A percentile compares a stretch with the other conserved stretches of the same genome.
phyloP scores from a whole-genome alignment of 108 stramenopile genomes.

The Pelagomonas calceolata region DNA sequence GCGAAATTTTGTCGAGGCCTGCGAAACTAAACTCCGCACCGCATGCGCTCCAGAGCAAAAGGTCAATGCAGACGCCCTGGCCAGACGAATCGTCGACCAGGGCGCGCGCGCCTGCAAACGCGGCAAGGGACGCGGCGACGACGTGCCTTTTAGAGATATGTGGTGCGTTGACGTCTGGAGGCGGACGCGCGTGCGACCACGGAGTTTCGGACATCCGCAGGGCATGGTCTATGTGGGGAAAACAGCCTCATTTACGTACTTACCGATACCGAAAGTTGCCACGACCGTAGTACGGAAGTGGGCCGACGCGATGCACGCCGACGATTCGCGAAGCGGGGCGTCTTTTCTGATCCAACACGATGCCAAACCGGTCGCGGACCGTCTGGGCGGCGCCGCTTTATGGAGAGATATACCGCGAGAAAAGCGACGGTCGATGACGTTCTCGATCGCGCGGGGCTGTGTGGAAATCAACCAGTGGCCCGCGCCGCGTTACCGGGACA shows the following conservation, averaged over 20 bases:
- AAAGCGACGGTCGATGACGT: no score
- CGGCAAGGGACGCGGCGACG: background rate
- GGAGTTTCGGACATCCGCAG: background rate
- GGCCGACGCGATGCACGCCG: background rate
- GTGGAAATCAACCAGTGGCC: no score
- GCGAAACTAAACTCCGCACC: no score
- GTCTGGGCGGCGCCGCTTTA: background rate
- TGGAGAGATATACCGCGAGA: no score
- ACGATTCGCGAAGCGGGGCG: background rate
- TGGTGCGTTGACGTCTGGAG: background rate
- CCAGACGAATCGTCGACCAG: no score
- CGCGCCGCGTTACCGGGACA: no score
- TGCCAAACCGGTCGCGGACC: background rate
- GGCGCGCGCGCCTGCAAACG: background rate
- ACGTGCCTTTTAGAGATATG: background rate
- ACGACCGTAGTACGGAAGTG: background rate
- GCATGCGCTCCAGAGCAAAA: no score
- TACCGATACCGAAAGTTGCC: background rate
- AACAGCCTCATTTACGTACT: background rate
- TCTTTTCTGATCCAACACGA: background rate
- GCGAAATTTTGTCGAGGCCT: no score
- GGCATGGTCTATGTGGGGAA: background rate
- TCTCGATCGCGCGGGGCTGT: no score
- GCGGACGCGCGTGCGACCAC: background rate
- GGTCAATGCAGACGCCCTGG: no score